Conservation (phyloP, 306 rosid genomes). For the Vigna angularis region DNA sequence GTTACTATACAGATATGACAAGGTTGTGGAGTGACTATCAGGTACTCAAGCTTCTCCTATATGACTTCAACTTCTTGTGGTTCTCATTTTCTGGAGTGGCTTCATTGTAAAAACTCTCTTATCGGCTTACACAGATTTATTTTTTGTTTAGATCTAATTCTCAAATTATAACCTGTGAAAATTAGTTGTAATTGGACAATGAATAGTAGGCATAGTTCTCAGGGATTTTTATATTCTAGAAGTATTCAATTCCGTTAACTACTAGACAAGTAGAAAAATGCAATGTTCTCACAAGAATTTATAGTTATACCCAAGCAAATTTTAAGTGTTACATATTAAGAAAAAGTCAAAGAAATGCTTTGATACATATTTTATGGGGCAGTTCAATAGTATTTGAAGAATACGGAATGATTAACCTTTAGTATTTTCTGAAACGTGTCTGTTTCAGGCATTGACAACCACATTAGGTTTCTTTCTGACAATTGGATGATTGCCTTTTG, state of each 20-base stretch:
- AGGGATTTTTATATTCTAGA: not conserved
- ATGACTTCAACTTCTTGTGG: slow-evolving; percentile 33
- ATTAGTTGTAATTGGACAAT: slow-evolving; percentile 3
- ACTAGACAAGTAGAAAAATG: not conserved
- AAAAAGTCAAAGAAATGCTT: not conserved
- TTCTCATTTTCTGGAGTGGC: slow-evolving; percentile 39
- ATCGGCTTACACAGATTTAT: slow-evolving; percentile 24
- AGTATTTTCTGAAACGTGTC: slow-evolving; percentile 20
- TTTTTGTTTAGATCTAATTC: slow-evolving; percentile 8
- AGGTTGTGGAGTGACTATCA: slow-evolving; percentile 80
- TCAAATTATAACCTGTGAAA: slow-evolving; percentile 32
- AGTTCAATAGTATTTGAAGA: slow-evolving; percentile 19
- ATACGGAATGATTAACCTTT: slow-evolving; percentile 18
- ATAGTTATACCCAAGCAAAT: not conserved
- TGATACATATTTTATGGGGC: slow-evolving; percentile 8
- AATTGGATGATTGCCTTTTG: not conserved
- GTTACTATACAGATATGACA: slow-evolving; percentile 82
- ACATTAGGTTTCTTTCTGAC: not conserved
- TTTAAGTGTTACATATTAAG: slow-evolving; percentile 3
- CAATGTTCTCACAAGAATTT: slow-evolving; percentile 14
- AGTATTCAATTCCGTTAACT: not conserved
- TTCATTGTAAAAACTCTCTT: slow-evolving; percentile 27
- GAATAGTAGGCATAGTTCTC: not conserved
- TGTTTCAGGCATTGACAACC: slow-evolving; percentile 19
- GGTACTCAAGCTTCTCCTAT: slow-evolving; percentile 56